phyloP scores from a whole-genome alignment of 129 eudicot species.

The Helianthus annuus region DNA sequence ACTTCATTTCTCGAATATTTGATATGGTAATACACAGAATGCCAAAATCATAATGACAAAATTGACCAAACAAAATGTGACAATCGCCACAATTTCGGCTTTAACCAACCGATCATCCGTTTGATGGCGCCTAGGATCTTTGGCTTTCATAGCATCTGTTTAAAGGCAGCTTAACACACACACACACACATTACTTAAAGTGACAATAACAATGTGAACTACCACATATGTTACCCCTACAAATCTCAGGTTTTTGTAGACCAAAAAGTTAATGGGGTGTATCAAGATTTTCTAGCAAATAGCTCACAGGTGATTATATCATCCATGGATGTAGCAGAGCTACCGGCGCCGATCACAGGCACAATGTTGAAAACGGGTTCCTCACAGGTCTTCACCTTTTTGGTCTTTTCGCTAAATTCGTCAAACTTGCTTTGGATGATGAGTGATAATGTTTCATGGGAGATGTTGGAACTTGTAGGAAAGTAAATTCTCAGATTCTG shows the following conservation, averaged over 20 bases:
- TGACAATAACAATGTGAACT: conserved; percentile 8
- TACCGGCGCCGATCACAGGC: conserved; percentile 74
- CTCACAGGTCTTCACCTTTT: conserved; percentile 14
- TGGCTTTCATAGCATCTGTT: conserved; percentile 3
- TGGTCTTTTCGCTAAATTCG: conserved; percentile 56
- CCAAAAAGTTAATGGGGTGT: not conserved
- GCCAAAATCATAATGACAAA: not conserved
- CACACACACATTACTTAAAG: not conserved
- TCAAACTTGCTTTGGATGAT: conserved; percentile 49
- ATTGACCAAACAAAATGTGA: conserved; percentile 3
- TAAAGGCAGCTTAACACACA: not conserved
- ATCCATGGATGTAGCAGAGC: conserved; percentile 59
- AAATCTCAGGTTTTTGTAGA: conserved; percentile 1
- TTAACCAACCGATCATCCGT: not conserved
- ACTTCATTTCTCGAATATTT: not conserved
- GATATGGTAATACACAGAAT: not conserved
- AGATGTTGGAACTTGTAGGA: conserved; percentile 41
- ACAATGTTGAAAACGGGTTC: conserved; percentile 69
- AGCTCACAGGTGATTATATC: conserved; percentile 79
- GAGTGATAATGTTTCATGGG: conserved; percentile 51
- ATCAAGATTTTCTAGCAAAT: conserved; percentile 58
- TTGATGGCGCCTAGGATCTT: conserved; percentile 1
- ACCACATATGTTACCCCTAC: conserved; percentile 2
- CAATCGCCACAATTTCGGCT: not conserved
- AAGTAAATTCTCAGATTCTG: conserved; percentile 79